Conservation (phyloP, 2,329 filamentous ascomycete genomes). For the Nakataea oryzae region DNA sequence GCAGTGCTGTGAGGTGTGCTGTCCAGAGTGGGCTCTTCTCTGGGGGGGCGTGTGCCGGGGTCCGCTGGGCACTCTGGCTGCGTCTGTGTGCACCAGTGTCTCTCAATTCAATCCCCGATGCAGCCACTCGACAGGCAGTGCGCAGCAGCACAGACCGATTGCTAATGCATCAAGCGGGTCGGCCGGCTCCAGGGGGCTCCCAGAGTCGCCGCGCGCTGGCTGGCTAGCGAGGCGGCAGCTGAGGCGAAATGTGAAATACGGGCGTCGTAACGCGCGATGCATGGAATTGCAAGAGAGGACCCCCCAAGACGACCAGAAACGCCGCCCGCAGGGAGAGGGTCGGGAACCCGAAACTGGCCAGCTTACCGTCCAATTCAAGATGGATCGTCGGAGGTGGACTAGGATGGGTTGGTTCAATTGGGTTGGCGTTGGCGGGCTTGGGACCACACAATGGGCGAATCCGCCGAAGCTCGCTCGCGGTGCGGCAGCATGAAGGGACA, state of each 20-base stretch:
- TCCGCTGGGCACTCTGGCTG: background rate
- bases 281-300: background rate
- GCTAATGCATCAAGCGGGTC: background rate
- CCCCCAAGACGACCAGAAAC: background rate
- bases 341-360: constrained; percentile 1
- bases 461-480: background rate
- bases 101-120: too few relatives aligned
- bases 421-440: constrained; percentile 5
- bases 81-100: background rate
- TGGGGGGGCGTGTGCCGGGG: background rate
- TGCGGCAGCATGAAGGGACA: constrained; percentile 21
- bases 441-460: constrained; percentile 1
- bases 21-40: background rate
- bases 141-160: background rate
- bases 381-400: background rate
- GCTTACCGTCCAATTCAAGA: background rate
- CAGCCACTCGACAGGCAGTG: background rate
- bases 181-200: background rate
- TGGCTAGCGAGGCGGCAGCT: background rate
- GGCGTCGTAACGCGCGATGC: background rate
- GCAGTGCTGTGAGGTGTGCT: background rate
- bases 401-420: constrained; percentile 4
- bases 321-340: background rate
- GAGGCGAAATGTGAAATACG: background rate
- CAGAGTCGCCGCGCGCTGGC: background rate